These are phyloP conservation scores for Botrytis porri DNA, from an alignment of 2,329 filamentous ascomycete genomes.

Conservation along the genomic window DNA sequence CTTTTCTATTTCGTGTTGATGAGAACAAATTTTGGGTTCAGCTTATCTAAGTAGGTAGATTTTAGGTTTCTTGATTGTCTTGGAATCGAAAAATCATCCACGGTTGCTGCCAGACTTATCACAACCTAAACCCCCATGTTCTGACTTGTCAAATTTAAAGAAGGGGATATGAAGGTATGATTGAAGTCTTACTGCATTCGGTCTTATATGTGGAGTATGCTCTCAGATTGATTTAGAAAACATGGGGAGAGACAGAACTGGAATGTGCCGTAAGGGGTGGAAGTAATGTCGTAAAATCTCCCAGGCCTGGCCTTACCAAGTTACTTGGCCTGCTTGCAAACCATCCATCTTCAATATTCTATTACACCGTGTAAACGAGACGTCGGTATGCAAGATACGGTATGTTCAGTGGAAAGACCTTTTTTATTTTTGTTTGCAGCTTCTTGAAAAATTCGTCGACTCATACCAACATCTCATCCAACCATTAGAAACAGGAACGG, in stretches of 20 bases:
- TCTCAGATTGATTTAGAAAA: conserved; percentile 2
- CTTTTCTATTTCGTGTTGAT: conserved; percentile 1
- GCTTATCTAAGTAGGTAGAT: background rate
- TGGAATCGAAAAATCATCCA: background rate
- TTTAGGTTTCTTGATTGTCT: background rate
- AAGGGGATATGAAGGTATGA: background rate
- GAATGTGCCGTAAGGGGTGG: conserved; percentile 8
- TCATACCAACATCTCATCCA: conserved; percentile 14
- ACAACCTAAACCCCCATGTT: conserved; percentile 15
- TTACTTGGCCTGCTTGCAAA: conserved; percentile 8
- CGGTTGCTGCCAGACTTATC: conserved; percentile 4
- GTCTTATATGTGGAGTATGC: background rate
- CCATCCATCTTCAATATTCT: background rate
- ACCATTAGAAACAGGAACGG: conserved; percentile 21
- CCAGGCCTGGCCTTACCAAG: conserved; percentile 1
- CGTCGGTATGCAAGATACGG: background rate
- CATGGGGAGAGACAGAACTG: conserved; percentile 8
- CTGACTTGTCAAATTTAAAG: conserved; percentile 10
- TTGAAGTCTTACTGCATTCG: conserved; percentile 12
- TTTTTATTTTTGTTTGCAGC: conserved; percentile 17
- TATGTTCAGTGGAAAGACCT: background rate
- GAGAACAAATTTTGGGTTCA: conserved; percentile 3
- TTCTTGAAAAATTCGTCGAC: background rate
- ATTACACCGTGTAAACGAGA: background rate
- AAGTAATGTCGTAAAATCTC: background rate